Conservation (phyloP, 257 asterid genomes). For the Solanum tacnaense region DNA sequence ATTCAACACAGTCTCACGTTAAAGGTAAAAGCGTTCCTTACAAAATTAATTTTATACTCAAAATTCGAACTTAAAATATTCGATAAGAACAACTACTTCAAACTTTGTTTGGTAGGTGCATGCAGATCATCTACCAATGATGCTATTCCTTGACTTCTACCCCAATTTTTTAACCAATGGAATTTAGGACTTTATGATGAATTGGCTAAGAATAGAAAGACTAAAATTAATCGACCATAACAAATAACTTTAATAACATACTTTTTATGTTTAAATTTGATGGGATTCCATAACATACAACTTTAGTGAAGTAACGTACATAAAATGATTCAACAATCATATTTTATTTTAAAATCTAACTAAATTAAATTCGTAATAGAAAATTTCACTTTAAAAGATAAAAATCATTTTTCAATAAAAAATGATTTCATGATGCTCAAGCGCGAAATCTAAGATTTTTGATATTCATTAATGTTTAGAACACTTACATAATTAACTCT, state of each 20-base stretch:
- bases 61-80: too few species aligned
- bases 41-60: too few species aligned
- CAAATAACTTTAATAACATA: not conserved
- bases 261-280: not conserved
- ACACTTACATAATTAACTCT: not conserved
- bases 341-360: not conserved
- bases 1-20: accelerated
- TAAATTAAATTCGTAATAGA: not conserved
- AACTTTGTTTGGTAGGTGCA: not conserved
- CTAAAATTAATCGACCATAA: not conserved
- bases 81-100: not conserved
- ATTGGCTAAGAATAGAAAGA: not conserved
- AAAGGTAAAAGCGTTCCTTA: too few species aligned
- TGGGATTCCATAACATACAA: not conserved
- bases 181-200: not conserved
- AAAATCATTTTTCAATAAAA: not conserved
- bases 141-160: not conserved
- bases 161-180: not conserved
- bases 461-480: not conserved
- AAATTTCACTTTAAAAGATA: not conserved
- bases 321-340: not conserved
- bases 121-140: not conserved
- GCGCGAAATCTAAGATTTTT: not conserved
- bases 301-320: not conserved
- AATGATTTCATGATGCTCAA: not conserved